Base-by-base conservation (phyloP, 2,329 filamentous ascomycete genomes). In the Lachnellula arida region DNA sequence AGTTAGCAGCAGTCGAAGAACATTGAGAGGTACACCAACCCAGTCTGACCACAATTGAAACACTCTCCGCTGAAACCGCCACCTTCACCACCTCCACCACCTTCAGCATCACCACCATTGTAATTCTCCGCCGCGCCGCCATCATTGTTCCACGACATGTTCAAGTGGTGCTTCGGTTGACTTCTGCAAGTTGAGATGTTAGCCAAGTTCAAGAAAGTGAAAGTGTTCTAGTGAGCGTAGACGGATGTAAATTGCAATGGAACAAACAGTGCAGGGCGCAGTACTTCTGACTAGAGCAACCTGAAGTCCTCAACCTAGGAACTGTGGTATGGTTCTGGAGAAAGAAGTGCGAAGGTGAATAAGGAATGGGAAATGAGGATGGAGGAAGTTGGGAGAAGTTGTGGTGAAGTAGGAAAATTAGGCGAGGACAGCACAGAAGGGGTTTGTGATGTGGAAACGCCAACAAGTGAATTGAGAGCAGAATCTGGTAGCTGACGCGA, bases 41-140 rank as follows among this genome's bases (percentile, higher is more conserved):
- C 80, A 34, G 72, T 63, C 62, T 84, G 70, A 51, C 81, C 80
- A 60, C 82, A 86, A 70, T 85, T 85, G 76, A 72, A 85, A 73
- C 82, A 85, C 46, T 74, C 75, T 22, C 77, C 74, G 67, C 74
- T 65, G 71, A 68, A 72, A 34, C 62, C 70, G 28, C 60, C 68
- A 55, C 57, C 53, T 15, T 55, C 53, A 25, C 42, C 40, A 23
- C 34, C 49, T 25, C 50, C 42, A 49, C 44, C 46, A 39, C 54
- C 56, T 28, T 47, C 60, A 32, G 19, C 58, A 28, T 39, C 46
- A 19, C 48, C 60, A 51, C 54, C 58, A 39, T 25, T 47, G 15
- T 23, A 53, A 35, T 52, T 17, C 17, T 34, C 51, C n/a, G 47
- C 35, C 43, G 6, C 58, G 55, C 53, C 48, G 19, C 49, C 58